These are phyloP conservation scores for Termitomyces sp. DNA, from an alignment of 768 basidiomycete species.

Conservation along the genomic window DNA sequence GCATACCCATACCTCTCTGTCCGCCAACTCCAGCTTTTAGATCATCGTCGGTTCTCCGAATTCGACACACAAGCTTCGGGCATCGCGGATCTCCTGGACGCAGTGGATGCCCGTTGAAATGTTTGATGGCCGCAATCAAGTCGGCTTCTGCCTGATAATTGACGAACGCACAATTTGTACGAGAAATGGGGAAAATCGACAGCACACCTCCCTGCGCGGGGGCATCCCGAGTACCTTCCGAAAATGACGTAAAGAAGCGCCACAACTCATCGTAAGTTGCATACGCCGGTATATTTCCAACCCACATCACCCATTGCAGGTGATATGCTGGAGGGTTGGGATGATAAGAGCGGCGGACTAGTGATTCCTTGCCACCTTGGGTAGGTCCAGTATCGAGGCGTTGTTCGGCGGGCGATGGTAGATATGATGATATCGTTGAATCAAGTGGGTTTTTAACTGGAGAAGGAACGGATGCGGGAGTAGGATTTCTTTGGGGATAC, in stretches of 20 bases:
- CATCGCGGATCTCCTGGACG: constrained; percentile 69
- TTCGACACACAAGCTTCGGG: constrained; percentile 77
- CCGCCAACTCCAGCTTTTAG: constrained; percentile 85
- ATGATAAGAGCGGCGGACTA: constrained; percentile 53
- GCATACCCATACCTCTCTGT: constrained; percentile 83
- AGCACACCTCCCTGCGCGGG: constrained; percentile 49
- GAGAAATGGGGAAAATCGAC: constrained; percentile 86
- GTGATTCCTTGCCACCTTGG: constrained; percentile 19
- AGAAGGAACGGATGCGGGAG: constrained; percentile 12
- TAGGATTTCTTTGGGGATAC: constrained; percentile 18
- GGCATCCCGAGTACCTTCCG: constrained; percentile 1
- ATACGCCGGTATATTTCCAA: constrained; percentile 85
- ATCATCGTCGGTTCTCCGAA: constrained; percentile 78
- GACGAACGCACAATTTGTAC: constrained; percentile 93
- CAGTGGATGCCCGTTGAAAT: constrained; percentile 68
- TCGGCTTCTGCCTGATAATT: constrained; percentile 69
- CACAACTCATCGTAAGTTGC: constrained; percentile 81
- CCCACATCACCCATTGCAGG: constrained; percentile 96
- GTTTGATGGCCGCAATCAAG: constrained; percentile 59
- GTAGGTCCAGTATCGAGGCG: constrained; percentile 2
- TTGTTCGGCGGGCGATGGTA: constrained; percentile 3
- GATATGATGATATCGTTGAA: constrained; percentile 1
- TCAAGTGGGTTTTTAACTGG: constrained; percentile 14
- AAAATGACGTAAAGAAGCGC: constrained; percentile 63
- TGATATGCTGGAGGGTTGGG: constrained; percentile 68